A percentile compares a stretch with the other conserved stretches of the same genome.
Evolutionary conservation across 179 eudicot genomes (phyloP).

Genomic region (Silene vulgaris): DNA sequence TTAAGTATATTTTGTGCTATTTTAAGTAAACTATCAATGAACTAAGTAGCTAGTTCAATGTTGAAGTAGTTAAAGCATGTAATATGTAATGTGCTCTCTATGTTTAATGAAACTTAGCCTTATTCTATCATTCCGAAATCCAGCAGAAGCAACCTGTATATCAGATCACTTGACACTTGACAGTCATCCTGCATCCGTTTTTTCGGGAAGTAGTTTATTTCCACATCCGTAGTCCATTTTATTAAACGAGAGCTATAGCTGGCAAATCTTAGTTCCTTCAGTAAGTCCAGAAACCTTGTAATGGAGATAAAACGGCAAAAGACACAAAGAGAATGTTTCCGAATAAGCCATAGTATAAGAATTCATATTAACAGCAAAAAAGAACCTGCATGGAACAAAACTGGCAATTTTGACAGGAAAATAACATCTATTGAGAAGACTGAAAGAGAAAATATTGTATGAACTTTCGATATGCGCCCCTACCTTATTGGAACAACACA

Average conservation of each 20-base stretch:
- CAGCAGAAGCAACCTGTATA: neutral
- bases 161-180: no score
- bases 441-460: constrained; percentile 17
- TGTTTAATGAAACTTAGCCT: constrained; percentile 23
- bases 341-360: neutral
- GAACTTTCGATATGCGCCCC: constrained; percentile 26
- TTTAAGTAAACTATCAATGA: constrained; percentile 15
- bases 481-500: constrained; percentile 29
- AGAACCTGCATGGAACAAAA: constrained; percentile 18
- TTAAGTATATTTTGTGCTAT: constrained; percentile 22
- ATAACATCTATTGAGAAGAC: constrained; percentile 22
- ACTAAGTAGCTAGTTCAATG: constrained; percentile 21
- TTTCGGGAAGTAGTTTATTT: neutral
- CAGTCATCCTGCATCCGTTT: neutral
- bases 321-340: neutral
- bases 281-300: neutral
- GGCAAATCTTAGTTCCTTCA: neutral
- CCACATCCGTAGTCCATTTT: no score
- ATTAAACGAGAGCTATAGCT: neutral
- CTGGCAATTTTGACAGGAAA: constrained; percentile 19
- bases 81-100: constrained; percentile 20
- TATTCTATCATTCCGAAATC: neutral
- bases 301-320: neutral
- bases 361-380: constrained; percentile 14
- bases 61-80: constrained; percentile 21